Evolutionary conservation across 1,139 yeast species (phyloP), one percentile per base, ranked within the genome.

Genomic region (Dujonia santamariae): DNA sequence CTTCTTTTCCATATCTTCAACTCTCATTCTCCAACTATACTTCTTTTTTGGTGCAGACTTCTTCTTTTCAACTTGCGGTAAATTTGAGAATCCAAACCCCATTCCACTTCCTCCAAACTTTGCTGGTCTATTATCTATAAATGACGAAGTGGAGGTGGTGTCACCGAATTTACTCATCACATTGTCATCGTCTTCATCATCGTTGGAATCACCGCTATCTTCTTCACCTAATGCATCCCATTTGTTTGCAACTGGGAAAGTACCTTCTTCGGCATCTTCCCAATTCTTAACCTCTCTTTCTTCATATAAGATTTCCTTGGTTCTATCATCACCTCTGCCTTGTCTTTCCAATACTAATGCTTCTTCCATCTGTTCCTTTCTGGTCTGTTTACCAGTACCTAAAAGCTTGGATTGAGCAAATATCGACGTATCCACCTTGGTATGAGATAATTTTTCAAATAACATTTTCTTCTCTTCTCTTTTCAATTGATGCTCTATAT

Each of bases 381-480:
- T 78, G 1, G 96, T 85, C 42, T 77, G 81, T 43, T 72, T 75
- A 3, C 95, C 95, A 21, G 77, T 74, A 37, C 97, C 97, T 34
- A 90, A 67, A 2, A 75, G 71, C 54, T 85, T 86, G 25, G 94
- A 75, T 26, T 92, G 82, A 15, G 79, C 79, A 45, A 86, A 63
- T 13, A 75, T 49, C 0, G 78, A 61, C 0, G 95, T 79, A 50
- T 90, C 96, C 29, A 90, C 72, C 43, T 80, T 78, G 2, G 95
- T 80, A 16, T 70, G 70, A 26, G 82, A 70, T 30, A 92, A 68
- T 53, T 88, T 90, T 40, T 81, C 80, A 30, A 92, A 65, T 38
- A 92, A 65, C 3, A 74, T 74, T 47, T 84, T 85, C 60, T 85
- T 86, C 60, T 92, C 97, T 54, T 90, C 96, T 54, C 95, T 73